These are phyloP conservation scores for Ehretia macrophylla DNA, from an alignment of 257 asterid genomes.

Conservation along the genomic window DNA sequence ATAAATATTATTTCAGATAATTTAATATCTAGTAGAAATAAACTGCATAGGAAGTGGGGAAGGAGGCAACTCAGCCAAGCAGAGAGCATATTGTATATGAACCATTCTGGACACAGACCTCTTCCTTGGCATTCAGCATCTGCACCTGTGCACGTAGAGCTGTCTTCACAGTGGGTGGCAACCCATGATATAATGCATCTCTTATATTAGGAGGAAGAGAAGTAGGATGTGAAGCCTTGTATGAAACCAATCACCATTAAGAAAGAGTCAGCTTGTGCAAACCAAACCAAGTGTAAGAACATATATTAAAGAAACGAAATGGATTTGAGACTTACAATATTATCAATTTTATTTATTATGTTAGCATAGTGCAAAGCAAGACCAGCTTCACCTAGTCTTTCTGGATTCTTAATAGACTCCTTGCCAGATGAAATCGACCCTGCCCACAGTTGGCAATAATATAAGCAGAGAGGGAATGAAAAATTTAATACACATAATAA, in stretches of 20 bases:
- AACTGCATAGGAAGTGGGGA: neutral
- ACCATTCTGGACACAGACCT: slow-evolving; percentile 36
- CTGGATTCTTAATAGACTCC: slow-evolving; percentile 48
- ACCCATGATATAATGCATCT: slow-evolving; percentile 78
- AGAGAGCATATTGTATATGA: neutral
- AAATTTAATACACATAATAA: no score
- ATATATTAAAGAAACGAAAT: slow-evolving; percentile 4
- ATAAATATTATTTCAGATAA: no score
- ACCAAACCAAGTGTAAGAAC: neutral
- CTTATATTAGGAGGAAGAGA: slow-evolving; percentile 96
- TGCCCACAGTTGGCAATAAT: slow-evolving; percentile 22
- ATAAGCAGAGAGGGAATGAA: slow-evolving; percentile 1
- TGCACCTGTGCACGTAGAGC: slow-evolving; percentile 53
- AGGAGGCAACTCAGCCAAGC: no score
- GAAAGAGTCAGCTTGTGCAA: slow-evolving; percentile 4
- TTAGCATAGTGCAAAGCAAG: slow-evolving; percentile 96
- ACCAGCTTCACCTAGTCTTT: slow-evolving; percentile 84
- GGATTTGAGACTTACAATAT: slow-evolving; percentile 50
- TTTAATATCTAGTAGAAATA: neutral
- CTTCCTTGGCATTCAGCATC: slow-evolving; percentile 45
- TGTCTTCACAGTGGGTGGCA: slow-evolving; percentile 66
- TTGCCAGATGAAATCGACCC: slow-evolving; percentile 47
- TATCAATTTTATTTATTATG: slow-evolving; percentile 86
- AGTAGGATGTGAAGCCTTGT: slow-evolving; percentile 81
- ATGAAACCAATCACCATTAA: slow-evolving; percentile 14